Evolutionary conservation across 306 rosid genomes (phyloP).

Genomic region (Castanea crenata): DNA sequence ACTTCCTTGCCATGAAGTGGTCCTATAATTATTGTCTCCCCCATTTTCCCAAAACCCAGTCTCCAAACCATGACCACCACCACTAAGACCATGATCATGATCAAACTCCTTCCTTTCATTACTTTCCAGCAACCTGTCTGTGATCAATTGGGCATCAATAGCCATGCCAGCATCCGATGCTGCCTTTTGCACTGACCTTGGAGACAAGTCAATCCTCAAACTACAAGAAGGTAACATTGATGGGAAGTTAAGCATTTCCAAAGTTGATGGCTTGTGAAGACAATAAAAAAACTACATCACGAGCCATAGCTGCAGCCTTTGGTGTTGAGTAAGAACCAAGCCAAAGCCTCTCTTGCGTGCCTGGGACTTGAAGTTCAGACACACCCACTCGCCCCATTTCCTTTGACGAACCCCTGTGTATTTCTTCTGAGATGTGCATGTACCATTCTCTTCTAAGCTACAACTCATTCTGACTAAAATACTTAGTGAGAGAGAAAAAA

Average conservation of each 20-base stretch:
- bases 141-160: constrained; percentile 55
- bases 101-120: not conserved
- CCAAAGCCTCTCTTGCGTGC: constrained; percentile 68
- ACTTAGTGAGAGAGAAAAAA: too few relatives aligned
- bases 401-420: constrained; percentile 71
- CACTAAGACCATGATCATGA: not conserved
- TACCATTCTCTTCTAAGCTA: constrained; percentile 17
- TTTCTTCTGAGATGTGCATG: constrained; percentile 18
- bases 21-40: constrained; percentile 13
- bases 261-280: constrained; percentile 46
- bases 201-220: constrained; percentile 43
- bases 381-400: constrained; percentile 96
- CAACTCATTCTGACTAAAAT: constrained; percentile 28
- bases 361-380: constrained; percentile 82
- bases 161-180: constrained; percentile 92
- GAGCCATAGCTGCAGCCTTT: constrained; percentile 84
- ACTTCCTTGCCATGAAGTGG: not conserved
- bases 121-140: not conserved
- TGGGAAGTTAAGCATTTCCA: constrained; percentile 70
- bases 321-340: constrained; percentile 64
- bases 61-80: not conserved
- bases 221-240: constrained; percentile 20
- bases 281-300: constrained; percentile 70
- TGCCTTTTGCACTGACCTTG: constrained; percentile 65
- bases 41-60: constrained; percentile 13